Evolutionary conservation across 805 yeast genomes (phyloP).

Genomic region (Priceomyces castillae): DNA sequence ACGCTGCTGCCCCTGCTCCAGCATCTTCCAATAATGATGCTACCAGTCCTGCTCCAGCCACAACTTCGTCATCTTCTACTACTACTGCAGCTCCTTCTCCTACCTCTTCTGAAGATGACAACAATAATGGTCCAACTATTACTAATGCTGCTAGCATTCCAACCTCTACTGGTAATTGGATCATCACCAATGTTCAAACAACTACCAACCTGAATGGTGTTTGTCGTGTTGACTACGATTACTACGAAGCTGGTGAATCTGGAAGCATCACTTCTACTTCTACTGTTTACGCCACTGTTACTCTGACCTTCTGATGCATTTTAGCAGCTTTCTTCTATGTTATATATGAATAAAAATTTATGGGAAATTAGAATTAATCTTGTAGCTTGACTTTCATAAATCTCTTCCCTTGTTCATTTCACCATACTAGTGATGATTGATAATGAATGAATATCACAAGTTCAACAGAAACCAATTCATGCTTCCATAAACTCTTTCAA

Average conservation of each 20-base stretch:
- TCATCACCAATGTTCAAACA: conserved; percentile 28
- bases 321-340: neutral
- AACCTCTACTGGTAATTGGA: conserved; percentile 28
- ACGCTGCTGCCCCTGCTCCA: conserved; percentile 9
- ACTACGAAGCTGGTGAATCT: conserved; percentile 29
- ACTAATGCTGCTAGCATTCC: conserved; percentile 25
- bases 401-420: too few species aligned
- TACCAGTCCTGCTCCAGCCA: conserved; percentile 1
- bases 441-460: too few species aligned
- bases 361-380: neutral
- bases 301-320: conserved; percentile 13
- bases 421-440: too few species aligned
- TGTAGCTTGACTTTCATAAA: neutral
- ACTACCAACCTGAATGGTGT: conserved; percentile 31
- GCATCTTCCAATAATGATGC: conserved; percentile 2
- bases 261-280: conserved; percentile 36
- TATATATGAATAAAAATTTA: neutral
- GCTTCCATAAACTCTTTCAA: too few species aligned
- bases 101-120: conserved; percentile 7
- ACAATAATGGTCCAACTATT: conserved; percentile 26
- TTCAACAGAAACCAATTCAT: too few species aligned
- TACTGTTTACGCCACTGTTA: conserved; percentile 33
- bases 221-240: conserved; percentile 37
- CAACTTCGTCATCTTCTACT: conserved; percentile 7
- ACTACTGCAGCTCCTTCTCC: conserved; percentile 4